A percentile compares a stretch with the other conserved stretches of the same genome.
These are phyloP conservation scores for Oxytropis ochrocephala DNA, from an alignment of 306 rosid species.

Conservation along the genomic window DNA sequence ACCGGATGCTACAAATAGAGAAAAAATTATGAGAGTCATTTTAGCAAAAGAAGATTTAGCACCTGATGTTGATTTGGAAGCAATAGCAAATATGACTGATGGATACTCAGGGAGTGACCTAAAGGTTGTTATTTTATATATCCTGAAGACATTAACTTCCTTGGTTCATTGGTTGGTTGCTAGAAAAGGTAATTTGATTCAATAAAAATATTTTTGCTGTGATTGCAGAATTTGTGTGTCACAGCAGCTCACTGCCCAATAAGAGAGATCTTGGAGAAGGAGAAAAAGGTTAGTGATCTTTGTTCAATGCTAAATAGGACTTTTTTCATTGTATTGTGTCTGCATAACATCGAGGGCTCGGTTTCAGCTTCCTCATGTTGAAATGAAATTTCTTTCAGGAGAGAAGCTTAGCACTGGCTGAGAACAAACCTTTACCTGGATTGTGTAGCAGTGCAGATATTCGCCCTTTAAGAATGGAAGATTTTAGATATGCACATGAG, in stretches of 20 bases:
- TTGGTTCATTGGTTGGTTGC: neutral
- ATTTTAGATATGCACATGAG: slow-evolving; percentile 77
- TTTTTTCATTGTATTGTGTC: neutral
- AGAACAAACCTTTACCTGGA: slow-evolving; percentile 57
- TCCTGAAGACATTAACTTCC: neutral
- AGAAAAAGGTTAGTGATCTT: slow-evolving; percentile 58
- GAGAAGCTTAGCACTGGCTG: slow-evolving; percentile 48
- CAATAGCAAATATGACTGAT: slow-evolving; percentile 77
- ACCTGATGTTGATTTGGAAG: slow-evolving; percentile 70
- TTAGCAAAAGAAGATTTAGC: slow-evolving; percentile 84
- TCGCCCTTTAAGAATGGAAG: slow-evolving; percentile 81
- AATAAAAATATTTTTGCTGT: slow-evolving; percentile 12
- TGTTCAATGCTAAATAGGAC: neutral
- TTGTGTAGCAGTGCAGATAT: slow-evolving; percentile 58
- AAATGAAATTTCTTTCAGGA: slow-evolving; percentile 51
- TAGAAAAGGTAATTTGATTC: neutral
- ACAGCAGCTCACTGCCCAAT: slow-evolving; percentile 91
- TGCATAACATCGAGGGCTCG: neutral
- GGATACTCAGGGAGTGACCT: slow-evolving; percentile 97
- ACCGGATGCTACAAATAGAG: slow-evolving; percentile 82
- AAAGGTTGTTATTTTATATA: slow-evolving; percentile 48
- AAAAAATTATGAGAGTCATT: slow-evolving; percentile 69
- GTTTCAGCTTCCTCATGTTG: slow-evolving; percentile 11
- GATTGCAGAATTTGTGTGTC: slow-evolving; percentile 80
- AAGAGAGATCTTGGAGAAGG: slow-evolving; percentile 84